Evolutionary conservation across 2,329 filamentous ascomycete species (phyloP), one percentile per base, ranked within the genome.

Genomic region (Penicillium expansum): DNA sequence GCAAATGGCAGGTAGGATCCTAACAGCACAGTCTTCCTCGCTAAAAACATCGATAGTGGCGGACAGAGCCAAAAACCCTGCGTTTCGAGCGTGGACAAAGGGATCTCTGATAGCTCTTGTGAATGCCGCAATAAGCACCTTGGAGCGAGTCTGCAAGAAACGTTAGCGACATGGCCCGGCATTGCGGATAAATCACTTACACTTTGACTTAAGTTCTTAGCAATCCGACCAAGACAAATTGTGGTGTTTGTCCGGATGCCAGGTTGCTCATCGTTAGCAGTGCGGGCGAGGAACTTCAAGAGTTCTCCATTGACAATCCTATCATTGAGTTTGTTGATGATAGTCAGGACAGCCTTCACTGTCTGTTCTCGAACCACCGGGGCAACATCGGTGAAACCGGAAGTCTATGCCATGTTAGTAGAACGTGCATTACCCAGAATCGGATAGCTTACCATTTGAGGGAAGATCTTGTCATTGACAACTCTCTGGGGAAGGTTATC

Each of bases 191-290:
- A 35, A n/a, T 29, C 2, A 68, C 72, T 53, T 74, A 83, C 81
- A 62, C 77, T 79, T 1, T 83, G 80, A 1, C 91, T 91, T 1
- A 99, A 80, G 67, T 96, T 89, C 66, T 91, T 92, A 14, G 94
- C 92, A 65, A 99, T 97, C 70, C 97, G 97, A 22, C 94, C 94
- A 0, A 99, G 78, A 71, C 93, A 97, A 55, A 99, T 99, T 1
- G 94, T 99, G 0, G 94, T 99, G 72, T 99, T 99, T 9, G 94
- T 99, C 60, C 94, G 86, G 63, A 99, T 99, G 0, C 94, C 94
- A 1, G 94, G 92, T 69, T 99, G 93, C 67, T 97, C 94, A 61
- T 99, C 94, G 67, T 97, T 99, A 44, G 94, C 92, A 1, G 93
- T 97, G 73, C 96, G 97, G 42, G 94, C 94, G 29, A 99, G 82